Conservation (phyloP, 345 rosid species). For the Eucalyptus grandis region DNA sequence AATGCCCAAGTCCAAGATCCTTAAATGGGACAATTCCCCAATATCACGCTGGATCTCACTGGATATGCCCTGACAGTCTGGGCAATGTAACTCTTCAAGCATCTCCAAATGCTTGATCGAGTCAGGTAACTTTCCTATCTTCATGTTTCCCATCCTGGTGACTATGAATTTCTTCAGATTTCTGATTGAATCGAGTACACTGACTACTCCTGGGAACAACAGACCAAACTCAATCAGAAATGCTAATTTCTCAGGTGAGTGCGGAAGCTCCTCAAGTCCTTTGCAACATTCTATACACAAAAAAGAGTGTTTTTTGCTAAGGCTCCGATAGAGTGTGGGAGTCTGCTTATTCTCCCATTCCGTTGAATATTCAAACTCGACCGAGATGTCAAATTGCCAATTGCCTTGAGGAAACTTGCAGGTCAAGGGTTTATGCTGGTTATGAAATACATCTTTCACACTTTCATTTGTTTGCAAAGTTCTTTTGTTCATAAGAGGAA, state of each 20-base stretch:
- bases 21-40: background rate
- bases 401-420: too few relatives aligned
- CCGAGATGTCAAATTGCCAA: background rate
- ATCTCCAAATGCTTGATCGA: background rate
- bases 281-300: background rate
- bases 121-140: background rate
- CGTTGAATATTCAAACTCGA: background rate
- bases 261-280: too few relatives aligned
- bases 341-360: background rate
- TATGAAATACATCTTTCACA: too few relatives aligned
- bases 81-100: background rate
- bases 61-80: background rate
- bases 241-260: background rate
- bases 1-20: background rate
- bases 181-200: background rate
- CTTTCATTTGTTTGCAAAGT: too few relatives aligned
- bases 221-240: background rate
- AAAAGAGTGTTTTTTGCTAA: background rate
- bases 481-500: too few relatives aligned
- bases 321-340: background rate
- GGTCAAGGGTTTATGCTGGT: too few relatives aligned
- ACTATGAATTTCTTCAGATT: background rate
- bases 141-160: background rate
- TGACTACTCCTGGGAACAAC: background rate
- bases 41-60: background rate